Evolutionary conservation across 768 basidiomycete genomes (phyloP), one percentile per base, ranked within the genome.

Genomic region (Rhodotorula sphaerocarpa): DNA sequence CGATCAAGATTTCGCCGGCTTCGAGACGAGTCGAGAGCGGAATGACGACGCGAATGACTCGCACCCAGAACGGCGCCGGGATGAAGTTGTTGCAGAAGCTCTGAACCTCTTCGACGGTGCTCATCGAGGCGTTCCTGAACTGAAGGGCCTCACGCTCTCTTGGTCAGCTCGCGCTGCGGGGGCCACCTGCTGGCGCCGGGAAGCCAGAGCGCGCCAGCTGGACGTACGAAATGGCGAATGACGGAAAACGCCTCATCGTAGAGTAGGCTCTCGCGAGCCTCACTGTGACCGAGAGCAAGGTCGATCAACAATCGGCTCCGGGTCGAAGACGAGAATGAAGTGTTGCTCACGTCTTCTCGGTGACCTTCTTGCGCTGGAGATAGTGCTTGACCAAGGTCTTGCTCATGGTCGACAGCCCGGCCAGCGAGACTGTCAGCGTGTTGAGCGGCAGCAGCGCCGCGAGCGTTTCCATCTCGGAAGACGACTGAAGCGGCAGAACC

Each of bases 171-270:
- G 23, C 20, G n/a, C 10, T n/a, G 3, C n/a, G 43, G n/a, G 4
- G 28, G 46, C 39, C 39, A 10, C 11, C 39, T n/a, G n/a, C 39
- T 30, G 46, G 28, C 16, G 16, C 27, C 16, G 11, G 25, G 5
- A 18, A 83, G 10, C 39, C 30, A 39, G 51, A 21, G 27, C 18
- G 27, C 3, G 31, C 14, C 28, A 10, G 25, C 43, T 28, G 27
- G 27, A 53, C 61, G 31, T 45, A 87, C 82, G 73, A 87, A 87
- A 0, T 83, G 80, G 75, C 85, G 84, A 42, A 86, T 84, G 28
- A 86, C 82, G 61, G 84, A 78, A 73, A 86, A 87, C 0, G 84
- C 84, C 75, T 82, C 82, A 74, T 88, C 85, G 73, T 82, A 86
- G 71, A 86, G 77, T 25, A 88, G 77, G 66, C 86, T 82, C 66